Base-by-base conservation (phyloP, 2,329 filamentous ascomycete species). In the Fusarium denticulatum region DNA sequence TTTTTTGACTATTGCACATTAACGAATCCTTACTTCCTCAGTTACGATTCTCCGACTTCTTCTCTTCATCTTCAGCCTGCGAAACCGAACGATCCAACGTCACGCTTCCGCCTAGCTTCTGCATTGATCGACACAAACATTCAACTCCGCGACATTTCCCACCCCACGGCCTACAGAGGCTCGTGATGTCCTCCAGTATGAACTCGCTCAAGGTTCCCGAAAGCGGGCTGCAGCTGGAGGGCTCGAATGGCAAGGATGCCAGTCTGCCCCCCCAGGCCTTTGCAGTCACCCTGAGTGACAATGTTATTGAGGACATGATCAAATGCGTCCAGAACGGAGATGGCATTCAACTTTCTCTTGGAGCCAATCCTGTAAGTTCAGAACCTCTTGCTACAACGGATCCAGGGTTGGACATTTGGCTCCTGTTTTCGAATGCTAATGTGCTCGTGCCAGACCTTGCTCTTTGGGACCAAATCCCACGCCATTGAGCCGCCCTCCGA, bases 291-390 rank as follows among this genome's bases (percentile, higher is more conserved):
- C 81, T 92, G 70, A 86, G 83, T 75, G 86, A 90, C 78, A 84
- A 83, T 78, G 84, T 90, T 58, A 87, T 92, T 76, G 88, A 90
- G 79, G 85, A 89, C 70, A 88, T 92, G 86, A 90, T 92, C 74
- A 85, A 85, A 79, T 89, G 87, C 76, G 85, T 88, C 43, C 87
- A 87, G 76, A 85, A 86, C 82, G 89, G 88, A 57, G 85, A 88
- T 62, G 83, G 86, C 50, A 85, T 92, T 60, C 84, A 89, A 76
- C 82, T 92, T 76, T 86, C 87, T 10, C 80, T 92, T 69, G 90
- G 90, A 45, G 84, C 83, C 76, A 85, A 82, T 75, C 90, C 90
- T 42, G 90, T 92, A 88, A 86, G 90, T 86, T 61, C 26, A 40
- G 26, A 47, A 12, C 30, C n/a, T 13, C 42, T 42, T 64, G 30